A percentile compares a stretch with the other conserved stretches of the same genome.
These are phyloP conservation scores for Aspergillus sp. DNA, from an alignment of 2,329 filamentous ascomycete genomes.

Conservation along the genomic window DNA sequence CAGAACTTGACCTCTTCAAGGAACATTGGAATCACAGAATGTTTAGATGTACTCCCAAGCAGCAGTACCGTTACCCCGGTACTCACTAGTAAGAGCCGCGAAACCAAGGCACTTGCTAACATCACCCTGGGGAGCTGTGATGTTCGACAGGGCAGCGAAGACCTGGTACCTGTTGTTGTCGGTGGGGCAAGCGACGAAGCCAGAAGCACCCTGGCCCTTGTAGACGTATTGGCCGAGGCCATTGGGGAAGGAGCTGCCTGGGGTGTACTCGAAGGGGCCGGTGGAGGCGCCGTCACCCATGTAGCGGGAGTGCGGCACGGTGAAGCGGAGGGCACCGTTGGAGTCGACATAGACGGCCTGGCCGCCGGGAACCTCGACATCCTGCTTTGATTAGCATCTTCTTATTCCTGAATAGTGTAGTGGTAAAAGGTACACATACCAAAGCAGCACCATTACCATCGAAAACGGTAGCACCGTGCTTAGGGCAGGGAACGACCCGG, in stretches of 20 bases:
- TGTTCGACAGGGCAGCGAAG: conserved; percentile 33
- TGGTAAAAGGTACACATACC: too few species aligned
- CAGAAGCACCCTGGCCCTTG: conserved; percentile 27
- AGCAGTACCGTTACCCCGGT: conserved; percentile 19
- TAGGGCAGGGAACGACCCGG: conserved; percentile 30
- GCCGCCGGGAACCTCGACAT: conserved; percentile 53
- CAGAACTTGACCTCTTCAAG: too few species aligned
- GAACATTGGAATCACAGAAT: too few species aligned
- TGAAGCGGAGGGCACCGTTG: conserved; percentile 50
- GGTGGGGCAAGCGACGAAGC: conserved; percentile 39
- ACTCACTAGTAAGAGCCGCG: conserved; percentile 26
- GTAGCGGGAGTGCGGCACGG: conserved; percentile 46
- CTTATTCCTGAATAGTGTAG: too few species aligned
- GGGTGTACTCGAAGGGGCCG: conserved; percentile 42
- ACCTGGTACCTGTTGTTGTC: conserved; percentile 31
- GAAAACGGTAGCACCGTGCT: conserved; percentile 36
- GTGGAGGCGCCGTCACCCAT: conserved; percentile 45
- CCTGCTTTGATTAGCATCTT: not conserved
- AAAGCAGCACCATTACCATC: not conserved
- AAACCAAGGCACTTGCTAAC: conserved; percentile 34
- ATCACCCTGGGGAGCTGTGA: conserved; percentile 33
- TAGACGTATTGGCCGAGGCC: conserved; percentile 25
- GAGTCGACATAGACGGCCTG: conserved; percentile 53
- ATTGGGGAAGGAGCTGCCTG: conserved; percentile 7
- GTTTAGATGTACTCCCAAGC: conserved; percentile 37